A percentile compares a stretch with the other conserved stretches of the same genome.
phyloP scores from a whole-genome alignment of 495 filamentous ascomycete genomes.

The Neurospora pannonica region DNA sequence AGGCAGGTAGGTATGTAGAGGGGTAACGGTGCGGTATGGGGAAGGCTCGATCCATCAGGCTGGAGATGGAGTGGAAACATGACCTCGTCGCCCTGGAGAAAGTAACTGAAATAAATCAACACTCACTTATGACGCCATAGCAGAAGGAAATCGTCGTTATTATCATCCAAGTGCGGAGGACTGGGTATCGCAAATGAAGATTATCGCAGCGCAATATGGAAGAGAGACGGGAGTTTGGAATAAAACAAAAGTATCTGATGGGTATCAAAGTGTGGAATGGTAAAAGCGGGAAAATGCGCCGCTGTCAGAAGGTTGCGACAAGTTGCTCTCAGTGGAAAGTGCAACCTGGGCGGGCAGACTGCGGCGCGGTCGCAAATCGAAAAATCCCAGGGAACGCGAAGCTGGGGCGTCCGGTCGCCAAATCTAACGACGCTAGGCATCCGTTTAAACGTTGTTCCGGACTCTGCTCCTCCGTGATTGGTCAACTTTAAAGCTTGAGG shows the following conservation, averaged over 20 bases:
- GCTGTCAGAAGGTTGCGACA: not conserved
- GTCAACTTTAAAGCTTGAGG: not conserved
- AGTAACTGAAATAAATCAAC: not conserved
- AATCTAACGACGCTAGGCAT: slow-evolving; percentile 23
- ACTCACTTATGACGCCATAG: not conserved
- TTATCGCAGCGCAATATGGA: not conserved
- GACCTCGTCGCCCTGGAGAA: not conserved
- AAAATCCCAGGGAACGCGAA: slow-evolving; percentile 19
- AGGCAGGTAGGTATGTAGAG: not conserved
- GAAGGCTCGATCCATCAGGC: not conserved
- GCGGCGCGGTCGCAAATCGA: slow-evolving; percentile 11
- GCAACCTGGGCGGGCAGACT: not conserved
- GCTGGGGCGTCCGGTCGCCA: slow-evolving; percentile 20
- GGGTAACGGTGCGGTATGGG: not conserved
- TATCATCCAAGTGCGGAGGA: not conserved
- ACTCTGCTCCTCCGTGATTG: not conserved
- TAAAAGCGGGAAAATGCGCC: not conserved
- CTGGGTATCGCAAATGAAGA: not conserved
- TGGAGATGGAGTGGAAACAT: not conserved
- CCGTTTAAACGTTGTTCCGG: slow-evolving; percentile 14
- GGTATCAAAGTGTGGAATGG: not conserved
- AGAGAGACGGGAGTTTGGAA: not conserved
- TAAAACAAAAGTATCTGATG: not conserved
- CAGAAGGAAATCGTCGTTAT: not conserved
- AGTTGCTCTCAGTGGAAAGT: slow-evolving; percentile 1